Percentiles rank a stretch among this genome's conserved stretches.
These are phyloP conservation scores for Candida sp. DNA, from an alignment of 1,139 yeast genomes.

Conservation along the genomic window DNA sequence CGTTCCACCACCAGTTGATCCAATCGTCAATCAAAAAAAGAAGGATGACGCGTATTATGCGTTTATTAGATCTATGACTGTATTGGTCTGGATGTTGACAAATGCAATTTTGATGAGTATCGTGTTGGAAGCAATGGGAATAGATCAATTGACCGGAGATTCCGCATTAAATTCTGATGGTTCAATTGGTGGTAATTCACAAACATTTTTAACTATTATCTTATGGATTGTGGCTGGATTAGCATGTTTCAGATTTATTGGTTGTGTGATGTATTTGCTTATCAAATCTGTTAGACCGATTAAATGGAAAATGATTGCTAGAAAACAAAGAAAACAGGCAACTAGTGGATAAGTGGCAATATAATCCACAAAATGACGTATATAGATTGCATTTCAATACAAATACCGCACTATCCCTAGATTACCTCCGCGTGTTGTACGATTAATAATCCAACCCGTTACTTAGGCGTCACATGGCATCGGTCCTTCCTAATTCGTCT, in stretches of 20 bases:
- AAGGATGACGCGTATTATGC: slow-evolving; percentile 44
- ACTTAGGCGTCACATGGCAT: no score
- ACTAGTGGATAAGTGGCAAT: slow-evolving; percentile 3
- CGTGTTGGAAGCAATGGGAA: slow-evolving; percentile 43
- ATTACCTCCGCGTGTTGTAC: neutral
- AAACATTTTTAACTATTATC: slow-evolving; percentile 40
- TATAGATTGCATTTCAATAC: neutral
- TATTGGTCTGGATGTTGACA: slow-evolving; percentile 44
- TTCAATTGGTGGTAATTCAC: slow-evolving; percentile 34
- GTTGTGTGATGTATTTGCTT: slow-evolving; percentile 35
- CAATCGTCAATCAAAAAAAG: slow-evolving; percentile 19
- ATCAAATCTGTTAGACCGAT: slow-evolving; percentile 37
- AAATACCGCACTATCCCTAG: neutral
- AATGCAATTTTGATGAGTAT: slow-evolving; percentile 41
- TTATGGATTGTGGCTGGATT: slow-evolving; percentile 50
- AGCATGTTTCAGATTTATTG: slow-evolving; percentile 40
- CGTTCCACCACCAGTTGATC: slow-evolving; percentile 18
- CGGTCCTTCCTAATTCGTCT: neutral
- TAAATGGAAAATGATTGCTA: slow-evolving; percentile 35
- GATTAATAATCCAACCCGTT: neutral
- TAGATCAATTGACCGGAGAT: slow-evolving; percentile 22
- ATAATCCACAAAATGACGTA: no score
- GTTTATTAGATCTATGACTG: slow-evolving; percentile 42
- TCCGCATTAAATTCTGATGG: slow-evolving; percentile 19
- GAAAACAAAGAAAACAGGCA: slow-evolving; percentile 12